A percentile compares a stretch with the other conserved stretches of the same genome.
Evolutionary conservation across 192 early-diverging fungal species (phyloP).

Genomic region (Backusella liffmaniae): DNA sequence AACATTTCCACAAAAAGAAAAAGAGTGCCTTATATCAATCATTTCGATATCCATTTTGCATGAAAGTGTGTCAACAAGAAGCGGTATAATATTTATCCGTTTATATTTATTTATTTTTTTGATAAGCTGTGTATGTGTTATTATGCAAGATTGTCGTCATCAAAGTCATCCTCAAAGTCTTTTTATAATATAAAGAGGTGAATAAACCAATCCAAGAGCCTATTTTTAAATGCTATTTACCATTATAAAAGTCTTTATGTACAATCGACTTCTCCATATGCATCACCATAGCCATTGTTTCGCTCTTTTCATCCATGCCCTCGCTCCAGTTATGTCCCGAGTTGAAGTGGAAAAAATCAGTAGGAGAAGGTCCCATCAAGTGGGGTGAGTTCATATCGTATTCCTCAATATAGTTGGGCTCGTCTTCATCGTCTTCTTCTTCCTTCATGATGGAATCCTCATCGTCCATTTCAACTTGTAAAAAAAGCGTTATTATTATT

Average conservation of each 20-base stretch:
- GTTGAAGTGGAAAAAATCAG: not conserved
- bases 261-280: conserved; percentile 15
- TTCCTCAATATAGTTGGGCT: not conserved
- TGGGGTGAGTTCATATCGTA: not conserved
- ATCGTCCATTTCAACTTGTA: conserved; percentile 4
- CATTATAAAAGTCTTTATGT: conserved; percentile 5
- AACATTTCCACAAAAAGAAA: no score
- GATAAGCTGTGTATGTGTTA: not conserved
- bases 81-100: not conserved
- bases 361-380: not conserved
- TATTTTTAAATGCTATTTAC: not conserved
- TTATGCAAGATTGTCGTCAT: conserved; percentile 11
- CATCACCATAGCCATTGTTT: not conserved
- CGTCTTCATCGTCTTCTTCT: not conserved
- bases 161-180: conserved; percentile 14
- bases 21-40: no score
- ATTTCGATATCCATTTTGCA: not conserved
- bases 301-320: not conserved
- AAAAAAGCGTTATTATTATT: no score
- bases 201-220: not conserved
- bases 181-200: not conserved
- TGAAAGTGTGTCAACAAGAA: not conserved
- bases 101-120: not conserved
- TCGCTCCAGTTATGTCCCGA: not conserved
- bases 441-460: conserved; percentile 10